Base-by-base conservation (phyloP, 352 stramenopile genomes). In the Phytophthora melonis region DNA sequence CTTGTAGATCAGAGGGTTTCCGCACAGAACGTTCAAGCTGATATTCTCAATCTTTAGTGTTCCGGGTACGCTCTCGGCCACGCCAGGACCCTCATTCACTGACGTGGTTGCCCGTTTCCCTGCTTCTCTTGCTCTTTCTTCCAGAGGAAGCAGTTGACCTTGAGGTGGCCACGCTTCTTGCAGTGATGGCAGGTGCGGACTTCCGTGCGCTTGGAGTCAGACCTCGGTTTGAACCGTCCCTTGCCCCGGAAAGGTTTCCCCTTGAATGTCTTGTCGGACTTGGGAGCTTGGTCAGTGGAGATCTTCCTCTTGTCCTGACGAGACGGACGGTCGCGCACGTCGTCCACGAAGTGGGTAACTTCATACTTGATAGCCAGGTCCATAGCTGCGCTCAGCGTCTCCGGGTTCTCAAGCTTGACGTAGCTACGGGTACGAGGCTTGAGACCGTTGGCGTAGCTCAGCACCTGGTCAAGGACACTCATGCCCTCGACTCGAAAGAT, bases 401-500 rank as follows among this genome's bases (percentile, higher is more conserved):
- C 32, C 1, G 61, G 61, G 2, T 67, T 60, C 14, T 67, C 32
- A 0, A 67, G 32, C 32, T 60, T 60, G 2, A 66, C 60, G 10
- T 59, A 66, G 30, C 60, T 59, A 1, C 50, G 50, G 3, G 61
- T 61, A 14, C 50, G 23, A 6, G 49, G 34, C 21, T 63, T 49
- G 25, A 63, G 52, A 41, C 25, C 39, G 25, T 69, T 69, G 2
- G 63, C 53, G 53, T 63, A 63, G 16, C 5, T 27, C 0, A 68
- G 52, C 1, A 68, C 52, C n/a, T 49, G 52, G 36, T 47, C 62
- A 6, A 68, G 36, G 5, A 39, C 13, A 23, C 18, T 68, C 52
- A 68, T 68, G 11, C 52, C 39, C 47, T 68, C 39, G 0, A 61
- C 50, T 2, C 62, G 23, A 9, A 68, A 62, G 25, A 60, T 59